These are phyloP conservation scores for Coniochaeta hoffmannii DNA, from an alignment of 2,329 filamentous ascomycete species.

Conservation along the genomic window DNA sequence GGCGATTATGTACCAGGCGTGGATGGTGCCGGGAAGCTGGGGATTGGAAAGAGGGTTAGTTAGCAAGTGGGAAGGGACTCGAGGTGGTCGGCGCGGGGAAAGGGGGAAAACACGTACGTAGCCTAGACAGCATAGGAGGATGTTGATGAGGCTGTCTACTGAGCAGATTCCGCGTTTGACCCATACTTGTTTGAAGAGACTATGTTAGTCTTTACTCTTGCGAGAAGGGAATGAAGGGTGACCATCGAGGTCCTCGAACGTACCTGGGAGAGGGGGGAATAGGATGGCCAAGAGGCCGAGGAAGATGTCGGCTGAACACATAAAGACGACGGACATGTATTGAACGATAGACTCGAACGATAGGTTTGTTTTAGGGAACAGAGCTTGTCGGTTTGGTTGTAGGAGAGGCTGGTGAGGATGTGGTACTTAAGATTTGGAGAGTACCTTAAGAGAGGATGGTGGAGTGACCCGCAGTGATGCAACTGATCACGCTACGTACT, in stretches of 20 bases:
- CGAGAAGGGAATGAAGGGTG: constrained; percentile 18
- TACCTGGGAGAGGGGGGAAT: constrained; percentile 59
- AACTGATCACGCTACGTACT: background rate
- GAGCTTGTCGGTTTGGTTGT: background rate
- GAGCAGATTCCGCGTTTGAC: constrained; percentile 92
- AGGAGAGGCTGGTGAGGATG: background rate
- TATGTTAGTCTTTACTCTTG: background rate
- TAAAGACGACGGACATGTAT: constrained; percentile 20
- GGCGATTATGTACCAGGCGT: constrained; percentile 97
- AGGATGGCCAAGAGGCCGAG: constrained; percentile 56
- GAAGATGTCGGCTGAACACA: constrained; percentile 57
- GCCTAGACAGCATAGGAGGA: constrained; percentile 75
- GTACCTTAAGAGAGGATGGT: background rate
- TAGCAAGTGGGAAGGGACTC: constrained; percentile 16
- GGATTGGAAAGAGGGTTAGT: constrained; percentile 6
- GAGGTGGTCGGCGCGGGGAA: background rate
- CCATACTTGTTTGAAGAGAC: constrained; percentile 62
- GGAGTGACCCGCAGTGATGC: constrained; percentile 1
- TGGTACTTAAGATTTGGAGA: background rate
- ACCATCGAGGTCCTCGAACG: constrained; percentile 21
- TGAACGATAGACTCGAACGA: background rate
- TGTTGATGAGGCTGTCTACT: constrained; percentile 89
- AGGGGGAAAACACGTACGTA: constrained; percentile 41
- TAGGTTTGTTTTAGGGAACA: background rate
- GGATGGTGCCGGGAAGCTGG: constrained; percentile 75